phyloP scores from a whole-genome alignment of 78 protist genomes.

The Speleostelium caveatum region DNA sequence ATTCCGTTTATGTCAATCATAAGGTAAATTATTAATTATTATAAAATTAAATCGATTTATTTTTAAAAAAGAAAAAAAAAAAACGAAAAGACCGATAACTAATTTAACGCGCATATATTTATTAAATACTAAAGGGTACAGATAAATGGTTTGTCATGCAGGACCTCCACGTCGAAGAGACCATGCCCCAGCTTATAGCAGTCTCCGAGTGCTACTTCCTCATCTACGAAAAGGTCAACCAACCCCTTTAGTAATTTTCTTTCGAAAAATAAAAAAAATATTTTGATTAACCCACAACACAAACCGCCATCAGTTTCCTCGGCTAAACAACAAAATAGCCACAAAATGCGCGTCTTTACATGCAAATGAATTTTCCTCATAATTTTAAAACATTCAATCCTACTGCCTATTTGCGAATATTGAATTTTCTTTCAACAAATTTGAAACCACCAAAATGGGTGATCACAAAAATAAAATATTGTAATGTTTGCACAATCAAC shows the following conservation, averaged over 20 bases:
- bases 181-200: conserved; percentile 88
- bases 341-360: background rate
- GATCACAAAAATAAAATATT: too few species aligned
- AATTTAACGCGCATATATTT: background rate
- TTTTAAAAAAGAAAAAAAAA: background rate
- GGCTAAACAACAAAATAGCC: background rate
- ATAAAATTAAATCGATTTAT: background rate
- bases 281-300: background rate
- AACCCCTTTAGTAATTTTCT: too few species aligned
- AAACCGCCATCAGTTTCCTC: background rate
- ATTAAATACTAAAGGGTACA: background rate
- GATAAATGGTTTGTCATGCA: conserved; percentile 89
- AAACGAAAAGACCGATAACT: background rate
- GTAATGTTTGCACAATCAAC: too few species aligned
- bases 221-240: conserved; percentile 82
- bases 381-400: too few species aligned
- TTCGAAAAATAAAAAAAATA: background rate
- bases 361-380: too few species aligned
- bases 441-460: too few species aligned
- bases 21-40: conserved; percentile 10
- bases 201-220: conserved; percentile 93
- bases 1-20: conserved; percentile 47
- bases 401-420: too few species aligned
- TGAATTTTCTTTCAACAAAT: too few species aligned
- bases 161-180: conserved; percentile 81